Percentiles rank a stretch among this genome's conserved stretches.
phyloP scores from a whole-genome alignment of 2,329 filamentous ascomycete species.

The Botrytis elliptica region DNA sequence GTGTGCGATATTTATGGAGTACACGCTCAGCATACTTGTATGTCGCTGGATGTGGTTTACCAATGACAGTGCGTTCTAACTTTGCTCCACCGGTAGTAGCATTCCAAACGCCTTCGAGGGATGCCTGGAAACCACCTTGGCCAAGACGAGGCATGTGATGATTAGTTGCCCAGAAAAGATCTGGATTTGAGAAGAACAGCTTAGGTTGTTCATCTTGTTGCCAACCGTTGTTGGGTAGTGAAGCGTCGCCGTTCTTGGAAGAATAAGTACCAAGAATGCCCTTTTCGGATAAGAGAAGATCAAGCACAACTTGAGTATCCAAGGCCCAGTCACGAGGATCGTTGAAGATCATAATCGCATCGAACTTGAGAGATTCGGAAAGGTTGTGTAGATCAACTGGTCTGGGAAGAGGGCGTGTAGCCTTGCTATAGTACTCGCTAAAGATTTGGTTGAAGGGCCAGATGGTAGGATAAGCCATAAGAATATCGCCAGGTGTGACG shows the following conservation, averaged over 20 bases:
- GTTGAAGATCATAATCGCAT: slow-evolving; percentile 91
- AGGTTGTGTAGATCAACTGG: slow-evolving; percentile 46
- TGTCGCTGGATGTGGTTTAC: slow-evolving; percentile 76
- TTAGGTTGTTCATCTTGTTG: slow-evolving; percentile 77
- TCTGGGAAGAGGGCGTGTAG: slow-evolving; percentile 57
- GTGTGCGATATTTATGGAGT: slow-evolving; percentile 57
- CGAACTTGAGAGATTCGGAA: slow-evolving; percentile 64
- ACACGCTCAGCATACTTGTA: slow-evolving; percentile 82
- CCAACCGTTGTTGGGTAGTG: slow-evolving; percentile 73
- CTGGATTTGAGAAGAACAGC: slow-evolving; percentile 86
- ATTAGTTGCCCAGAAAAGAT: slow-evolving; percentile 83
- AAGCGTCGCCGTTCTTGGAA: slow-evolving; percentile 62
- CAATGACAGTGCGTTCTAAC: slow-evolving; percentile 67
- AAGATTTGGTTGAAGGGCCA: slow-evolving; percentile 80
- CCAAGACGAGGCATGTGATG: slow-evolving; percentile 86
- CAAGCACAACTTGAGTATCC: slow-evolving; percentile 79
- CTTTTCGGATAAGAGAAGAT: slow-evolving; percentile 74
- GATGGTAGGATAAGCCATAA: slow-evolving; percentile 67
- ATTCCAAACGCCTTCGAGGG: slow-evolving; percentile 76
- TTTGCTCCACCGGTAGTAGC: slow-evolving; percentile 63
- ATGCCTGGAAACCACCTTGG: slow-evolving; percentile 85
- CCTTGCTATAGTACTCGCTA: slow-evolving; percentile 57
- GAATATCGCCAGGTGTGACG: slow-evolving; percentile 81
- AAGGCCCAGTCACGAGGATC: slow-evolving; percentile 96
- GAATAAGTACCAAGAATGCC: slow-evolving; percentile 82